phyloP scores from a whole-genome alignment of 257 asterid species.

The Paraleonurus japonicus region DNA sequence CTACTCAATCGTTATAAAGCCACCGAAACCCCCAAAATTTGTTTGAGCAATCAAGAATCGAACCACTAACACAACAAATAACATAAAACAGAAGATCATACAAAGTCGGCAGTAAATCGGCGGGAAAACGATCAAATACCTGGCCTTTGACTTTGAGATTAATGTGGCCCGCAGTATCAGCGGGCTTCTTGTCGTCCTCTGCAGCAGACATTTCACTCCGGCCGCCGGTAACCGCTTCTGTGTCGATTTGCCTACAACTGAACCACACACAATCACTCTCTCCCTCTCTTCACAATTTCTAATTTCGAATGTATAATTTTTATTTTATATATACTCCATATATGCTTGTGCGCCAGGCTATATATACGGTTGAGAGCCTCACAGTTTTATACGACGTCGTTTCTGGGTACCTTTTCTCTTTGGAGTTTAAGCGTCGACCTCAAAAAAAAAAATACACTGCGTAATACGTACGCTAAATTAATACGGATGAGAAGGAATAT shows the following conservation, averaged over 20 bases:
- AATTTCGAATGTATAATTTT: too few relatives aligned
- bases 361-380: too few relatives aligned
- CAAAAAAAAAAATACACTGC: not conserved
- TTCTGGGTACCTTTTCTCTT: not conserved
- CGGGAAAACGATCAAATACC: not conserved
- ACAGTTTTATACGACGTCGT: not conserved
- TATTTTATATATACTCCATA: too few relatives aligned
- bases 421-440: not conserved
- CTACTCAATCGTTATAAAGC: not conserved
- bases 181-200: not conserved
- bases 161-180: not conserved
- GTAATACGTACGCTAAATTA: not conserved
- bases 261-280: not conserved
- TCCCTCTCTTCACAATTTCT: not conserved
- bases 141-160: not conserved
- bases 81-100: not conserved
- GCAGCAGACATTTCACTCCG: not conserved
- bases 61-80: not conserved
- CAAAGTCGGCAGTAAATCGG: not conserved
- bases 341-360: too few relatives aligned
- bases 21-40: too few relatives aligned
- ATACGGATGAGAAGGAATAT: not conserved
- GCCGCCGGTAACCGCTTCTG: not conserved
- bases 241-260: not conserved
- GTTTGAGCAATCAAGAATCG: too few relatives aligned